A percentile compares a stretch with the other conserved stretches of the same genome.
phyloP scores from a whole-genome alignment of 495 filamentous ascomycete species.

The Aspergillus homomorphus region DNA sequence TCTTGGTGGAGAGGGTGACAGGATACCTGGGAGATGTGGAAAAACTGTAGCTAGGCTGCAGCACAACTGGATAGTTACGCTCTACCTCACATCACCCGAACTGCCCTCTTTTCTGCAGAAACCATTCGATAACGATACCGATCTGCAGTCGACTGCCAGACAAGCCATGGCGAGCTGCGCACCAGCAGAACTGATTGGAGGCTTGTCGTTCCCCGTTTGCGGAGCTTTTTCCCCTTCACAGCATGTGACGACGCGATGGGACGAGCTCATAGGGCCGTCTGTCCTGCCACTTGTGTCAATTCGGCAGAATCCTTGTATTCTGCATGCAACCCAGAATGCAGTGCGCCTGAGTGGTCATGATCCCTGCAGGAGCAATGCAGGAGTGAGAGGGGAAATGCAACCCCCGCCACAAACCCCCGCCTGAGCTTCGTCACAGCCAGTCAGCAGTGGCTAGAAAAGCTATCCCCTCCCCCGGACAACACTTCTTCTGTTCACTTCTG shows the following conservation, averaged over 20 bases:
- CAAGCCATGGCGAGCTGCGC: too few relatives aligned
- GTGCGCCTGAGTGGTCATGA: not conserved
- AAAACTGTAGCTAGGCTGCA: not conserved
- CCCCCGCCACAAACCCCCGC: not conserved
- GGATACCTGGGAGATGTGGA: constrained; percentile 5
- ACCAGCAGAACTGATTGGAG: too few relatives aligned
- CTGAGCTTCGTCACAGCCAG: not conserved
- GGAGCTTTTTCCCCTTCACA: not conserved
- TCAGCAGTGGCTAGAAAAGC: not conserved
- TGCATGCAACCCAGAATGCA: too few relatives aligned
- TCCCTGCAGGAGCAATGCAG: not conserved
- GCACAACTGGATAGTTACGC: too few relatives aligned
- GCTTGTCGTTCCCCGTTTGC: not conserved
- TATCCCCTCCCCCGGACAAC: not conserved
- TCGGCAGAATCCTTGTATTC: too few relatives aligned
- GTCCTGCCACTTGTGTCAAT: not conserved
- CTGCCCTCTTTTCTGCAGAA: not conserved
- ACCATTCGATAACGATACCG: too few relatives aligned
- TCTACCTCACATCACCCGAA: not conserved
- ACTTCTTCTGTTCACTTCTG: not conserved
- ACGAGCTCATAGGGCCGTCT: not conserved
- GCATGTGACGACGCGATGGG: not conserved
- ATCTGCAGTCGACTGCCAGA: not conserved
- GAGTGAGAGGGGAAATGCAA: not conserved
- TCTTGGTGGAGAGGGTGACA: constrained; percentile 36